Base-by-base conservation (phyloP, 768 basidiomycete species). In the Suillus discolor region DNA sequence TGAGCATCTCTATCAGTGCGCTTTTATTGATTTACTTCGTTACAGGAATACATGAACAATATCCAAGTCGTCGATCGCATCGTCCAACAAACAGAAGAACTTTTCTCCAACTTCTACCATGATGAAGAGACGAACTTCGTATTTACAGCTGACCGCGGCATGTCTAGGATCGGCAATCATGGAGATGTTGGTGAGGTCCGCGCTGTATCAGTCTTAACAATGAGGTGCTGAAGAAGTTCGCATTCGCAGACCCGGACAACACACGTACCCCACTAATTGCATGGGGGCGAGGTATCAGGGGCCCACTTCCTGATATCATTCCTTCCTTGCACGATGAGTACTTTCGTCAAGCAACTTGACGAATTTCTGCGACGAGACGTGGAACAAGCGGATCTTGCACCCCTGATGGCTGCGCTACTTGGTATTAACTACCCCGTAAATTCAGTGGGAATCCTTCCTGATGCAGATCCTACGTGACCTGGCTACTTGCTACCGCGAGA, bases 81-180 rank as follows among this genome's bases (percentile, higher is more conserved):
- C 67, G 91, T 94, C 34, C 80, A 80, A 41, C 81, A 86, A 62
- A 87, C 90, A 1, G 91, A 93, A 68, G 69, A 77, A 44, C 80
- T 93, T 4, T 73, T 95, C 25, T 73, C 76, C 1, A 80, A 86
- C 5, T 94, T 91, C 73, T 95, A 88, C 70, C 70, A 78, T 36
- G 90, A 92, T 65, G 78, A 86, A 25, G 85, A 89, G 63, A 94
- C 92, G 0, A 85, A 84, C 65, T 94, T 84, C 71, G 77, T 95
- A 39, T 95, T 93, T 73, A 95, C 91, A 3, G 92, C 94, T 0
- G 93, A 96, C 74, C 94, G 95, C 72, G 94, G 94, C 11, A 96
- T 96, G 94, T 92, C 91, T 5, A 85, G 82, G 39, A 90, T 93
- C 62, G 93, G 94, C 18, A 95, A 94, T 71, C 94, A 96, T 65